A percentile compares a stretch with the other conserved stretches of the same genome.
Evolutionary conservation across 495 filamentous ascomycete genomes (phyloP).

Genomic region (Hyaloscypha variabilis): DNA sequence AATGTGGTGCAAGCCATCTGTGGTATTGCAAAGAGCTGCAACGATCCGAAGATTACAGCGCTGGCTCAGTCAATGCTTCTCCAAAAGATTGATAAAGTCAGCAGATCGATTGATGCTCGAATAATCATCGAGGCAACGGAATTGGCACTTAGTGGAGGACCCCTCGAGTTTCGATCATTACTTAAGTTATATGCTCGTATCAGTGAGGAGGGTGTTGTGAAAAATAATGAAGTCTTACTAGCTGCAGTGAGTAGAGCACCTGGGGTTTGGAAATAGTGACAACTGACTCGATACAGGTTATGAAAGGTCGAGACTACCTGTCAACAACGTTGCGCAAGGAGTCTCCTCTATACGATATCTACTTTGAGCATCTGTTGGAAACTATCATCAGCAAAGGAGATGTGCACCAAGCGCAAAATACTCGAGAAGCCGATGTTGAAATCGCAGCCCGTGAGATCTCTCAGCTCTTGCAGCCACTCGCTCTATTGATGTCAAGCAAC

Average conservation of each 20-base stretch:
- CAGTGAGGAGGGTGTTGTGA: slow-evolving; percentile 68
- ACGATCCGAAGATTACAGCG: slow-evolving; percentile 90
- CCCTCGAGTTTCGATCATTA: slow-evolving; percentile 78
- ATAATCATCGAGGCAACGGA: slow-evolving; percentile 81
- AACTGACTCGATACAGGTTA: slow-evolving; percentile 47
- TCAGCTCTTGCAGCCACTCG: slow-evolving; percentile 79
- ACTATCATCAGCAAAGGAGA: slow-evolving; percentile 90
- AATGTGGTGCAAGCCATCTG: slow-evolving; percentile 90
- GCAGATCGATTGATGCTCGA: slow-evolving; percentile 70
- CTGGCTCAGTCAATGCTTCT: slow-evolving; percentile 94
- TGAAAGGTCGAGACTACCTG: slow-evolving; percentile 76
- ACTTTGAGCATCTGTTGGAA: slow-evolving; percentile 81
- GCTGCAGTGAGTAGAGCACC: slow-evolving; percentile 58
- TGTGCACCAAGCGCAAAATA: slow-evolving; percentile 58
- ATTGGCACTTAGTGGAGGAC: slow-evolving; percentile 73
- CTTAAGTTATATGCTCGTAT: slow-evolving; percentile 80
- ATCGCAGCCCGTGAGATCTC: slow-evolving; percentile 82
- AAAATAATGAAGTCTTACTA: slow-evolving; percentile 60
- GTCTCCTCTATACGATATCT: slow-evolving; percentile 75
- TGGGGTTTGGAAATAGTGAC: neutral
- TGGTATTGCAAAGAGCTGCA: slow-evolving; percentile 75
- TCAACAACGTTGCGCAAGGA: slow-evolving; percentile 65
- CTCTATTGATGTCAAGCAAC: slow-evolving; percentile 67
- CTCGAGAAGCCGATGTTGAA: slow-evolving; percentile 71
- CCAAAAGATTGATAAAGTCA: slow-evolving; percentile 88